phyloP scores from a whole-genome alignment of 2,329 filamentous ascomycete genomes.

The Botrytis fabae region DNA sequence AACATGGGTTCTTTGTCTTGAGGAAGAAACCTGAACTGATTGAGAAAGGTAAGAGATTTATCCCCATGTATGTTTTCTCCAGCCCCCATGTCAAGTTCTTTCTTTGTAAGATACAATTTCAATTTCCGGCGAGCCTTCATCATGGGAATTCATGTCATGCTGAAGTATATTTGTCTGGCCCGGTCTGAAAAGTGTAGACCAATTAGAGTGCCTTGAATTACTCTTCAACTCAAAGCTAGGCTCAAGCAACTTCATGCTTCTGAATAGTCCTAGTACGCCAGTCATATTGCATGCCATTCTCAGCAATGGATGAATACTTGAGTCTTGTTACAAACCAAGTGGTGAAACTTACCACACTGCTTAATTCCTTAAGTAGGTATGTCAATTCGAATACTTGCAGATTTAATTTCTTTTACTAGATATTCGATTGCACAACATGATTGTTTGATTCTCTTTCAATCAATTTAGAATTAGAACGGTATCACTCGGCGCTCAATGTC shows the following conservation, averaged over 20 bases:
- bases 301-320: neutral
- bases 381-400: neutral
- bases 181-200: neutral
- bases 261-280: neutral
- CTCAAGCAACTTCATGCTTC: neutral
- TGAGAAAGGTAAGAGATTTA: neutral
- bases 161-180: neutral
- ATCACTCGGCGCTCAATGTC: neutral
- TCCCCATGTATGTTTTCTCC: neutral
- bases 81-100: neutral
- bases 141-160: neutral
- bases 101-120: neutral
- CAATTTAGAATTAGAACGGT: neutral
- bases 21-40: neutral
- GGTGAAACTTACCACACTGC: neutral
- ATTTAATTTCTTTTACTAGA: neutral
- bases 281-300: neutral
- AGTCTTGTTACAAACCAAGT: neutral
- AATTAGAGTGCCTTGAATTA: neutral
- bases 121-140: neutral
- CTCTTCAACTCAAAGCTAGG: neutral
- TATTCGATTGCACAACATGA: neutral
- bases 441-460: neutral
- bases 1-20: neutral
- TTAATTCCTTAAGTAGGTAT: neutral